Base-by-base conservation (phyloP, 164 flowering plant species). In the Paratinospora sagittata region DNA sequence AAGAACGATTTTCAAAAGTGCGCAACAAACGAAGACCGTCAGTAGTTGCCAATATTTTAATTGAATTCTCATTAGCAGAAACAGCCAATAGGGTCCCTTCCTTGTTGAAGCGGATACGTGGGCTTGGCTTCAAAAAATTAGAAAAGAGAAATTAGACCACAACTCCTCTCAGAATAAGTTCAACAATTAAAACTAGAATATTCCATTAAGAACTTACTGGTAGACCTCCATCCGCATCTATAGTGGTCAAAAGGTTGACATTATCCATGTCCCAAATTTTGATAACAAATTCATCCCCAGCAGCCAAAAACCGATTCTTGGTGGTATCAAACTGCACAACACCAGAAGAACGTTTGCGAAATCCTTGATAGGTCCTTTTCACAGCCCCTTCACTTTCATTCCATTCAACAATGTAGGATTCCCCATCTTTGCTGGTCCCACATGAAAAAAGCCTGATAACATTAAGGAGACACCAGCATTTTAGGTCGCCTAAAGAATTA, bases 201-300 rank as follows among this genome's bases (percentile, higher is more conserved):
- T 55, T 55, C 24, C 61, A 55, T 12, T 8, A 75, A 27, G 68
- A 37, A 77, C 81, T 81, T 79, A 90, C 96, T 43, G 87, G 87
- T 24, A 88, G 72, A 26, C 85, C 86, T 63, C 96, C 90, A 65
- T 84, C 96, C 23, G 88, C 91, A 73, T 88, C 89, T 73, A 73
- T 75, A 58, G 86, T 82, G n/a, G 82, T 85, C 79, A 90, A 79
- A 62, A 87, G 83, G 39, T 82, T 68, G 30, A 70, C 74, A 74
- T 80, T 81, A 80, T 90, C 88, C 93, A 90, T 90, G 68, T 89
- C 88, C 96, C 96, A 90, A 57, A 87, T 72, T 73, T 89, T 90
- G 62, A 90, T 80, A 13, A 47, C 16, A 67, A 78, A 81, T 0
- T 89, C 90, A 75, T 90, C 90, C 9, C 93, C 97, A 74, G 88